Evolutionary conservation across 1,284 basidiomycete species (phyloP), one percentile per base, ranked within the genome.

Genomic region (Rhodotorula sp.): DNA sequence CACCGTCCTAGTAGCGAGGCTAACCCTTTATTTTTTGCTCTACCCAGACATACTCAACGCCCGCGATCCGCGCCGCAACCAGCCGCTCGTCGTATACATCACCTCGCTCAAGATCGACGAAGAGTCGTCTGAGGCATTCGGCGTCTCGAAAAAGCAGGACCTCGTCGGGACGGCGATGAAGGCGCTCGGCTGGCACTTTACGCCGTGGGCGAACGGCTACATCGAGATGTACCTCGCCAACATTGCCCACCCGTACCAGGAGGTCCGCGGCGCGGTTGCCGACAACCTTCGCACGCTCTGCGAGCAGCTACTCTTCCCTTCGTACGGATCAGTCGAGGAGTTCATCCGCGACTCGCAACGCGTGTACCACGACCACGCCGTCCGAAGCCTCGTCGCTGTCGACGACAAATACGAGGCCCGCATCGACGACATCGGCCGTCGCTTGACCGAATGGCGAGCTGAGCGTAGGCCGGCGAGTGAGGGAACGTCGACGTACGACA

Each of bases 21-120:
- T 49, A 46, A n/a, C 20, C 29, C 34, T 44, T 20, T 30, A 9
- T 1, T 34, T 29, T 30, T 19, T 27, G n/a, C n/a, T 27, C 53
- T 22, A 2, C 15, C 9, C 55, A 62, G 59, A 86, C 73, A 84
- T 88, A 79, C 80, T 93, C 34, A 83, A 83, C 73, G 85, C 89
- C 65, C 86, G 92, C 46, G 95, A 99, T 81, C 94, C 93, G 49
- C 89, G 94, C 39, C 87, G 95, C 29, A 88, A 88, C 76, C 83
- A 87, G 69, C 85, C 87, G 6, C 81, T 99, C 36, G 84, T 96
- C 47, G 85, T 90, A 74, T 96, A 91, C 86, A 86, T 94, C 32
- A 78, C 77, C 15, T 62, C 64, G 36, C 59, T 77, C 11, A 66
- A 67, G 46, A 63, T 78, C 46, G 76, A 78, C 60, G 52, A 70